Evolutionary conservation across 345 rosid species (phyloP), one percentile per base, ranked within the genome.

Genomic region (Chamaenerion angustifolium): DNA sequence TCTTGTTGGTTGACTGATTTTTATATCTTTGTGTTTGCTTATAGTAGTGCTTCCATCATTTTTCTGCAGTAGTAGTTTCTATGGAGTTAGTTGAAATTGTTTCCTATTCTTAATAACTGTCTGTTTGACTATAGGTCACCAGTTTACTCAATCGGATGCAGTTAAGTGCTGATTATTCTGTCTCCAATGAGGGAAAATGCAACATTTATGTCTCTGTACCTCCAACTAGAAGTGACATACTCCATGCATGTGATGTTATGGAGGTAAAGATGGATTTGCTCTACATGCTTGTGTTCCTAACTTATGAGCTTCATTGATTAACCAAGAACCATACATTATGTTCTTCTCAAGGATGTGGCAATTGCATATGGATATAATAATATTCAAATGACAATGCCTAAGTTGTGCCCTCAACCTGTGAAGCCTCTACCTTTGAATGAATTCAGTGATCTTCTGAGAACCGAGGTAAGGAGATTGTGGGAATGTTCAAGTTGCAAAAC

Each of bases 191-290:
- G 53, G 56, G 68, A 19, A 54, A 71, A 42, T 46, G 71, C 58
- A 68, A 63, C 12, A 68, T 85, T 64, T 65, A 59, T 50, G 93
- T 88, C 11, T 77, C 73, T 19, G 65, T 82, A 64, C 97, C 97
- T 37, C 93, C 97, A 60, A 82, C 71, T 40, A 68, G 97, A 73
- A 85, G 97, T 58, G 97, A 88, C 61, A 71, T 88, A 61, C 95
- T 88, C 63, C 97, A 88, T 64, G 77, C 86, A 9, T 85, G 93
- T 72, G 97, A 88, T 75, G 83, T 82, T 54, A 80, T 85, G 95
- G 97, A 85, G 95, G 97, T 88, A 75, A 46, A 18, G 11, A 18
- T 25, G 42, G 18, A 53, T 40, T 56, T 15, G 27, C 50, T 16
- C 7, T 9, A 6, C 15, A 15, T 5, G 41, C 41, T 3, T 42